Evolutionary conservation across 192 early-diverging fungal genomes (phyloP).

Genomic region (Coemansia asiatica): DNA sequence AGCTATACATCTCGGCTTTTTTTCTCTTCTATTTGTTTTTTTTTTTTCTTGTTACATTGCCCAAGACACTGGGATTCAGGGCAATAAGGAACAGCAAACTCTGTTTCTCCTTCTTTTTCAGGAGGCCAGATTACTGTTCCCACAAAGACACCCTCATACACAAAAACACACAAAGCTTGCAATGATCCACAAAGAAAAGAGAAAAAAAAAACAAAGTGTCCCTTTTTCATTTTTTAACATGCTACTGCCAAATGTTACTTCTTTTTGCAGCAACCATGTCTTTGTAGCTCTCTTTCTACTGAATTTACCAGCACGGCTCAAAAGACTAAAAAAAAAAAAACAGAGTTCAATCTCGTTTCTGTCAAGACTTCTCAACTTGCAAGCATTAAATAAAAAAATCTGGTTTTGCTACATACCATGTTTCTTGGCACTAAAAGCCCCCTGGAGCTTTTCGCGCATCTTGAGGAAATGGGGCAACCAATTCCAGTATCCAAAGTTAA

Average conservation of each 20-base stretch:
- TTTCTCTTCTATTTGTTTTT: no score
- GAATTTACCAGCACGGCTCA: no score
- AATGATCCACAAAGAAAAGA: no score
- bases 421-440: no score
- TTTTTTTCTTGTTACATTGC: not conserved
- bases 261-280: not conserved
- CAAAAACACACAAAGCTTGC: no score
- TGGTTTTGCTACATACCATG: not conserved
- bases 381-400: not conserved
- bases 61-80: not conserved
- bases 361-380: not conserved
- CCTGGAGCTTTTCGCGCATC: not conserved
- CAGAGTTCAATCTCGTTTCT: not conserved
- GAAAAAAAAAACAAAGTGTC: no score
- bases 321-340: no score
- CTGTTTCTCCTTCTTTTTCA: not conserved
- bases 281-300: not conserved
- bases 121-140: not conserved
- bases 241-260: no score
- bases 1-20: no score
- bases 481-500: no score
- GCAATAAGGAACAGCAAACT: not conserved
- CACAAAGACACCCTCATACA: no score
- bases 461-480: not conserved
- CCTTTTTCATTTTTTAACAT: no score